phyloP scores from a whole-genome alignment of 176 grass and related monocot species.

The Lolium rigidum region DNA sequence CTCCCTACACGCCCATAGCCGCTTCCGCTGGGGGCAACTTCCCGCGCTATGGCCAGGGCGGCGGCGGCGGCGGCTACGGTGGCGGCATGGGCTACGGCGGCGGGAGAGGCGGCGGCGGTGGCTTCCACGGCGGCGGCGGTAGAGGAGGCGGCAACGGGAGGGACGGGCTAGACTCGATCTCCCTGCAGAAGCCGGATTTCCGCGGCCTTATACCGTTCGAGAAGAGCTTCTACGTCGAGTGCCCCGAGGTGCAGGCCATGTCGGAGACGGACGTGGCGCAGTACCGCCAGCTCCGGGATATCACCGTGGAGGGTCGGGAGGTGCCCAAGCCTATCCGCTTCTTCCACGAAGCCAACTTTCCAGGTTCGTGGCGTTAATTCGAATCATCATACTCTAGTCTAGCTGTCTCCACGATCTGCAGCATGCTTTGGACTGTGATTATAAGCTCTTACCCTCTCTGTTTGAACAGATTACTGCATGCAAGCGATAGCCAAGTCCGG shows the following conservation, averaged over 20 bases:
- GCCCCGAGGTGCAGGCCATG: conserved; percentile 81
- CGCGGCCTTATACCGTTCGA: conserved; percentile 79
- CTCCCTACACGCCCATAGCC: conserved; percentile 32
- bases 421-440: not conserved
- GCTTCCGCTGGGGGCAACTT: conserved; percentile 40
- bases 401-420: not conserved
- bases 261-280: conserved; percentile 67
- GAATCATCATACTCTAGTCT: not conserved
- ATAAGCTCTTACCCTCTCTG: not conserved
- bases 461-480: conserved; percentile 71
- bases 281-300: conserved; percentile 70
- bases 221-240: conserved; percentile 95
- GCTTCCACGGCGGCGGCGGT: conserved; percentile 48
- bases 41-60: conserved; percentile 47
- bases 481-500: conserved; percentile 75
- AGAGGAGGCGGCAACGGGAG: conserved; percentile 57
- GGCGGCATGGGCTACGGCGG: conserved; percentile 37
- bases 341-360: conserved; percentile 93
- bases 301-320: conserved; percentile 76
- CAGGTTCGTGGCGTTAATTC: conserved; percentile 46
- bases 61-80: conserved; percentile 34
- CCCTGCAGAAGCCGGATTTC: conserved; percentile 81
- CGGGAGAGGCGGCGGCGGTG: conserved; percentile 16
- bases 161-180: conserved; percentile 69
- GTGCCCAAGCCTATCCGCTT: conserved; percentile 85